These are phyloP conservation scores for Colletotrichum tropicicola DNA, from an alignment of 2,329 filamentous ascomycete genomes.

Conservation along the genomic window DNA sequence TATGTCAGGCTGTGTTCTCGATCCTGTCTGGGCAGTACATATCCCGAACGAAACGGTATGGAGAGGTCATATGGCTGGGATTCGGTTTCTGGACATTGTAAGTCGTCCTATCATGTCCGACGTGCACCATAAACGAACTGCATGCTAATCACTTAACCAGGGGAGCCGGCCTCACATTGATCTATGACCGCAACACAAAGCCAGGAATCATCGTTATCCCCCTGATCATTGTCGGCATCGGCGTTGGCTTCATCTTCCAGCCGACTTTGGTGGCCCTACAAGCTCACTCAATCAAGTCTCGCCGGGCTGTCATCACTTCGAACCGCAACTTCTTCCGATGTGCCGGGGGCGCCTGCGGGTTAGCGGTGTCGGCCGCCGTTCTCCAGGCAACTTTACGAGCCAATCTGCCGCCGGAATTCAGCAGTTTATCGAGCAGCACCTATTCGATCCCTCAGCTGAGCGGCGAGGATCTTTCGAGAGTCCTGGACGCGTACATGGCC, in stretches of 20 bases:
- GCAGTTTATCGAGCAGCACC: slow-evolving; percentile 37
- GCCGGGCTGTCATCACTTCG: slow-evolving; percentile 70
- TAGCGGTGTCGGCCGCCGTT: slow-evolving; percentile 65
- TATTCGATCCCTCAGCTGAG: slow-evolving; percentile 36
- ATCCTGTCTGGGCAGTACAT: slow-evolving; percentile 66
- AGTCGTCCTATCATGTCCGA: slow-evolving; percentile 28
- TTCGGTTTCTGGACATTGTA: slow-evolving; percentile 46
- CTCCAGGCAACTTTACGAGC: slow-evolving; percentile 41
- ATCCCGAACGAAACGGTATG: slow-evolving; percentile 64
- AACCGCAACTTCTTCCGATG: slow-evolving; percentile 70
- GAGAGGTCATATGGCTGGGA: slow-evolving; percentile 62
- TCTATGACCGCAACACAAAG: slow-evolving; percentile 55
- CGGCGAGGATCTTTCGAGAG: slow-evolving; percentile 22
- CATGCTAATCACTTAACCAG: slow-evolving; percentile 30
- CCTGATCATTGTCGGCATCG: slow-evolving; percentile 59
- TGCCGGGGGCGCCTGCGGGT: slow-evolving; percentile 65
- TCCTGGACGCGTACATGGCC: slow-evolving; percentile 54
- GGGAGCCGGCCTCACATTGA: slow-evolving; percentile 60
- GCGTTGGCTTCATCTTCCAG: slow-evolving; percentile 60
- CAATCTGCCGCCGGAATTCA: slow-evolving; percentile 36
- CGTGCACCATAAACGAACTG: background rate
- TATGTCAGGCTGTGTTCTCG: slow-evolving; percentile 54
- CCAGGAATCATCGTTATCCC: slow-evolving; percentile 58
- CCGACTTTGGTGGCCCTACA: slow-evolving; percentile 65
- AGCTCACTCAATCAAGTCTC: slow-evolving; percentile 62